Conservation (phyloP, 2,329 filamentous ascomycete species). For the Xylaria digitata region DNA sequence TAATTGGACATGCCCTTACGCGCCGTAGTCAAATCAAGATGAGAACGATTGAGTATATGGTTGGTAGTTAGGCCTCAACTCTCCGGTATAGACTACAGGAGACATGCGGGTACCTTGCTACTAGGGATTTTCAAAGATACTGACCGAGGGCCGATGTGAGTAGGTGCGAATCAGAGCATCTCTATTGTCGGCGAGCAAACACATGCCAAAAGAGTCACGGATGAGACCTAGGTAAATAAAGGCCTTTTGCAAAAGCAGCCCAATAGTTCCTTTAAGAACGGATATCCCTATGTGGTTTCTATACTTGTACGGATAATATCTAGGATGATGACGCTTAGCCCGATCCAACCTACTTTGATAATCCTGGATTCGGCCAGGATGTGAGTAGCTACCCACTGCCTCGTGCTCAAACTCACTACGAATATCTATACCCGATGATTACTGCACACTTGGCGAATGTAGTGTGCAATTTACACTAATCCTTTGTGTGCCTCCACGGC, state of each 20-base stretch:
- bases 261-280: constrained; percentile 50
- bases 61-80: constrained; percentile 62
- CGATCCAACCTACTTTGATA: constrained; percentile 65
- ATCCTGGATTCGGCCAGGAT: constrained; percentile 65
- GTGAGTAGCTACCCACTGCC: constrained; percentile 47
- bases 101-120: constrained; percentile 59
- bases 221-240: not conserved
- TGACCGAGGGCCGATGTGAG: constrained; percentile 51
- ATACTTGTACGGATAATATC: constrained; percentile 64
- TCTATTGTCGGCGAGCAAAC: not conserved
- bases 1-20: constrained; percentile 64
- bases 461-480: not conserved
- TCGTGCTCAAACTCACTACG: not conserved
- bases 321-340: constrained; percentile 63
- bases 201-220: not conserved
- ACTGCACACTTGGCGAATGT: not conserved
- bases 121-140: constrained; percentile 58
- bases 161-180: not conserved
- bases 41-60: constrained; percentile 62
- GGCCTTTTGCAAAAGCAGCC: not conserved
- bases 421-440: not conserved
- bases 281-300: constrained; percentile 65
- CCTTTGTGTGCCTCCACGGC: constrained; percentile 23
- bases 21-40: constrained; percentile 63
- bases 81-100: constrained; percentile 56